Base-by-base conservation (phyloP, 306 rosid genomes). In the Sindora glabra region DNA sequence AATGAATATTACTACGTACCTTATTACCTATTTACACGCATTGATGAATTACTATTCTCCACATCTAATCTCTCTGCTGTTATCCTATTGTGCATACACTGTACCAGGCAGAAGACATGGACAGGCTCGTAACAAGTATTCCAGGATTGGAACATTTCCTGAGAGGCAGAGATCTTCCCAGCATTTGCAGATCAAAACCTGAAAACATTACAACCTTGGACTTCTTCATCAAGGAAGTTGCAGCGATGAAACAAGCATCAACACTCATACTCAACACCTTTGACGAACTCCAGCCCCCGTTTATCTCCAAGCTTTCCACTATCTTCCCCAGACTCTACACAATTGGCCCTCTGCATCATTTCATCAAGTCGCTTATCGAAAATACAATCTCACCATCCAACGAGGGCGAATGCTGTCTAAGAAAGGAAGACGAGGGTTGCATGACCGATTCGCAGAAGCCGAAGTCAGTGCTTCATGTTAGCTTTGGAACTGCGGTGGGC, bases 21-120 rank as follows among this genome's bases (percentile, higher is more conserved):
- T n/a, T n/a, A n/a, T n/a, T n/a, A n/a, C n/a, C n/a, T n/a, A n/a
- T n/a, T n/a, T n/a, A n/a, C n/a, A n/a, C n/a, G n/a, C n/a, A n/a
- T n/a, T n/a, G n/a, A n/a, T n/a, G n/a, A n/a, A n/a, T n/a, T n/a
- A n/a, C n/a, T n/a, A n/a, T n/a, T n/a, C n/a, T n/a, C n/a, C n/a
- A n/a, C n/a, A n/a, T n/a, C n/a, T n/a, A n/a, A n/a, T n/a, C n/a
- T n/a, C n/a, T n/a, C n/a, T n/a, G n/a, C n/a, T n/a, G n/a, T n/a
- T n/a, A n/a, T n/a, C n/a, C n/a, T n/a, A n/a, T n/a, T n/a, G n/a
- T n/a, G n/a, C n/a, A n/a, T n/a, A n/a, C n/a, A n/a, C n/a, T n/a
- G n/a, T n/a, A n/a, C n/a, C n/a, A n/a, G 78, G 62, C 61, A 57
- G 66, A 24, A 12, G 66, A 68, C 5, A n/a, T 68, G 27, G 52